Percentiles rank a stretch among this genome's conserved stretches.
Evolutionary conservation across 2,329 filamentous ascomycete species (phyloP).

Genomic region (Thielaviopsis euricoi): DNA sequence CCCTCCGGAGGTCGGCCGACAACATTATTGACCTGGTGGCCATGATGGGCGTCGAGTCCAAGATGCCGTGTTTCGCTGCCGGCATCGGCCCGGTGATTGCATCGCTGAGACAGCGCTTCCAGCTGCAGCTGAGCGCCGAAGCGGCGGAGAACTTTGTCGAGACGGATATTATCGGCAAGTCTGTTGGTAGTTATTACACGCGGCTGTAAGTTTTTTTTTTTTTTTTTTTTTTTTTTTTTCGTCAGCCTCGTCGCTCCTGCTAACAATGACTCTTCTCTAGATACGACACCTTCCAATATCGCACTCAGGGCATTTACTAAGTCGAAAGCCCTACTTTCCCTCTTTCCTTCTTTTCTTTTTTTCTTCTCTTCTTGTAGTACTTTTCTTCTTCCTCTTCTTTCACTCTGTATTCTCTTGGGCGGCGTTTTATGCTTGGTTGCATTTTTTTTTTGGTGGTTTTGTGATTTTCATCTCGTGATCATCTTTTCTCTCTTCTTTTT

Average conservation of each 20-base stretch:
- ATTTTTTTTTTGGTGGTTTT: neutral
- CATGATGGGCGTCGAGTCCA: slow-evolving; percentile 69
- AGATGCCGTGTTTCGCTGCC: slow-evolving; percentile 69
- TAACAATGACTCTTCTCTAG: slow-evolving; percentile 23
- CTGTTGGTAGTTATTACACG: slow-evolving; percentile 74
- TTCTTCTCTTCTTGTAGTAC: neutral
- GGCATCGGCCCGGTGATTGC: slow-evolving; percentile 56
- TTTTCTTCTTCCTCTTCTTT: neutral
- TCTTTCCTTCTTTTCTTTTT: neutral
- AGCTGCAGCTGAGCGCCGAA: slow-evolving; percentile 66
- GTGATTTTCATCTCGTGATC: no score
- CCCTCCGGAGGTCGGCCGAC: slow-evolving; percentile 61
- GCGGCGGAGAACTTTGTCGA: slow-evolving; percentile 72
- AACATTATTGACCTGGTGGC: slow-evolving; percentile 67
- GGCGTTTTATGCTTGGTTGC: neutral
- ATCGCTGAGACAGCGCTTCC: slow-evolving; percentile 57
- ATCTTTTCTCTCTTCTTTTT: neutral
- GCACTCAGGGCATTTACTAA: slow-evolving; percentile 75
- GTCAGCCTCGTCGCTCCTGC: neutral
- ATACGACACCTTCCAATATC: slow-evolving; percentile 76
- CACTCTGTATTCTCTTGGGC: neutral
- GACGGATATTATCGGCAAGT: slow-evolving; percentile 62
- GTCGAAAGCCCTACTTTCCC: neutral
- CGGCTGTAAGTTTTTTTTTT: slow-evolving; percentile 45
- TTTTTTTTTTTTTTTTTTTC: neutral